Percentiles rank a stretch among this genome's conserved stretches.
Conservation (phyloP, 1,284 basidiomycete species). For the Ceratobasidium sp. region DNA sequence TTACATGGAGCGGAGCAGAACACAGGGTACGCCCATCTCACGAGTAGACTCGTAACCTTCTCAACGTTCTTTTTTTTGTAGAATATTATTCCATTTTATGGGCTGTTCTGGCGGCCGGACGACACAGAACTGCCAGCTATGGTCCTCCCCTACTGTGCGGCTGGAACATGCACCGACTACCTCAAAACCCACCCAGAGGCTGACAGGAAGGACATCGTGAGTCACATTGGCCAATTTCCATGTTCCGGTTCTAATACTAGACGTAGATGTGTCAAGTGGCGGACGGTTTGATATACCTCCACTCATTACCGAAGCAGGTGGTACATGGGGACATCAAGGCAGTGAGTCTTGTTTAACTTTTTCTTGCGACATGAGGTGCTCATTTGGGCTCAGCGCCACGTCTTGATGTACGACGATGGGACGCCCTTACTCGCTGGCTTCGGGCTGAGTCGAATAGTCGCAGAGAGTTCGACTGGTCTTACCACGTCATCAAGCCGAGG, state of each 20-base stretch:
- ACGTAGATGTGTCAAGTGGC: constrained; percentile 39
- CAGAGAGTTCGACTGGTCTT: constrained; percentile 27
- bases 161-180: constrained; percentile 31
- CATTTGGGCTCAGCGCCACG: constrained; percentile 35
- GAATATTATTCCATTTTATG: constrained; percentile 32
- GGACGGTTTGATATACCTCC: constrained; percentile 44
- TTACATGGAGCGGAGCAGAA: neutral
- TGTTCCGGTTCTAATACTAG: neutral
- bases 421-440: constrained; percentile 43
- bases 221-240: neutral
- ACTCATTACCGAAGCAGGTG: constrained; percentile 28
- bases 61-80: neutral
- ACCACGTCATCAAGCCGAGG: constrained; percentile 36
- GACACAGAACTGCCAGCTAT: constrained; percentile 18
- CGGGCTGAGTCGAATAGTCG: constrained; percentile 39
- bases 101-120: constrained; percentile 1
- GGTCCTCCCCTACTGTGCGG: constrained; percentile 34
- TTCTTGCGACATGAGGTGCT: too few species aligned
- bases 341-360: constrained; percentile 26
- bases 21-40: neutral
- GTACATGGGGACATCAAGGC: constrained; percentile 48
- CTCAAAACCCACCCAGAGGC: constrained; percentile 10
- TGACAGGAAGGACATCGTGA: constrained; percentile 28
- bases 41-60: neutral
- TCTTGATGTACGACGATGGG: constrained; percentile 35